Evolutionary conservation across 2,329 filamentous ascomycete species (phyloP).

Genomic region (Phaeosphaeria sp.): DNA sequence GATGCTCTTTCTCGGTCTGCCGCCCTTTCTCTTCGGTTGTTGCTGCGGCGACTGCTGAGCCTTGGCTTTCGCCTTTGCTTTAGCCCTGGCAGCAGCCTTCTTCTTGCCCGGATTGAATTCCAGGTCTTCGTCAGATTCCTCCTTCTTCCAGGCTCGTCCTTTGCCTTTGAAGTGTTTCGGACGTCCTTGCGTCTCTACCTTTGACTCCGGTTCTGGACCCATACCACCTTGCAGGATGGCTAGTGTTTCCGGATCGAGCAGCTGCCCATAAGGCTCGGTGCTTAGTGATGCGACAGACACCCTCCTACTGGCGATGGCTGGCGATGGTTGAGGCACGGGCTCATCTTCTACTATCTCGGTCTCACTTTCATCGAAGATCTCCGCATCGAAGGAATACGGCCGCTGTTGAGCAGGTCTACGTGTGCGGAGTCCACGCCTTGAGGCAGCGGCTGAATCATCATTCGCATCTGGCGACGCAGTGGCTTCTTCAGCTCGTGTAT

Average conservation of each 20-base stretch:
- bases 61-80: conserved; percentile 14
- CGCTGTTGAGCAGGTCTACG: conserved; percentile 45
- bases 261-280: conserved; percentile 12
- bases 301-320: conserved; percentile 17
- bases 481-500: conserved; percentile 10
- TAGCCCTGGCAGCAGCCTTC: conserved; percentile 21
- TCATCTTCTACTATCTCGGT: conserved; percentile 17
- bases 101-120: conserved; percentile 31
- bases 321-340: conserved; percentile 1
- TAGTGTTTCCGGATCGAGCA: conserved; percentile 18
- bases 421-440: conserved; percentile 40
- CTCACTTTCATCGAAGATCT: conserved; percentile 35
- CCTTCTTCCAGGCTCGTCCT: conserved; percentile 42
- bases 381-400: conserved; percentile 43
- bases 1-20: conserved; percentile 28
- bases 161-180: conserved; percentile 43
- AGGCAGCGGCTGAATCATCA: conserved; percentile 23
- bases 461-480: conserved; percentile 30
- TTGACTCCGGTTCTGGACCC: conserved; percentile 6
- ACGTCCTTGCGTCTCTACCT: conserved; percentile 1
- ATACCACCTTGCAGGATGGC: conserved; percentile 21
- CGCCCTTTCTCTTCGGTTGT: conserved; percentile 20
- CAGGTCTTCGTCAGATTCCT: conserved; percentile 39
- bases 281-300: conserved; percentile 18
- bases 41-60: neutral